Conservation (phyloP, 1,139 yeast genomes). For the Geotrichum phurueaensis region DNA sequence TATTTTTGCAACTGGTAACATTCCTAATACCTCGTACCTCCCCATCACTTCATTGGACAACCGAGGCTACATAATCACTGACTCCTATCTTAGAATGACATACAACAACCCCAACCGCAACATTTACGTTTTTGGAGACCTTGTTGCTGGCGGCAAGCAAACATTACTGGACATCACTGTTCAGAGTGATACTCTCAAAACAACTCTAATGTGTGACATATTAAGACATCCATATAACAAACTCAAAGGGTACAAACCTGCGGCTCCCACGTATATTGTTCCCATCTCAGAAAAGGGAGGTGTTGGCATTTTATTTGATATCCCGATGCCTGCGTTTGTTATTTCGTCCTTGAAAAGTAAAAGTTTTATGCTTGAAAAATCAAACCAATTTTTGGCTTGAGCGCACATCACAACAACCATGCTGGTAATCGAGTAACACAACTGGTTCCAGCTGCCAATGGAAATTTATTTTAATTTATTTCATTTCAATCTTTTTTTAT, state of each 20-base stretch:
- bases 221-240: neutral
- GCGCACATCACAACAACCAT: neutral
- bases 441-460: too few relatives aligned
- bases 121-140: constrained; percentile 16
- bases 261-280: constrained; percentile 9
- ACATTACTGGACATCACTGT: constrained; percentile 8
- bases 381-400: constrained; percentile 8
- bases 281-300: constrained; percentile 16
- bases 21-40: constrained; percentile 13
- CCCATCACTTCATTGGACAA: constrained; percentile 6
- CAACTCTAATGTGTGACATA: constrained; percentile 11
- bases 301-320: constrained; percentile 13
- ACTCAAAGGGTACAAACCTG: constrained; percentile 8
- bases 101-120: constrained; percentile 13
- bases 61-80: constrained; percentile 10
- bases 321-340: constrained; percentile 13
- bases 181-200: constrained; percentile 6
- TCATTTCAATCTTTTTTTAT: too few relatives aligned
- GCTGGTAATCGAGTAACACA: too few relatives aligned
- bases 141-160: constrained; percentile 9
- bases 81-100: constrained; percentile 12
- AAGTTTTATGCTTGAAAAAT: constrained; percentile 7
- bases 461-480: too few relatives aligned
- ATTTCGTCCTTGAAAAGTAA: constrained; percentile 11
- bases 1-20: constrained; percentile 15